phyloP scores from a whole-genome alignment of 139 green algal species.

The Chlamydomonas sp. region DNA sequence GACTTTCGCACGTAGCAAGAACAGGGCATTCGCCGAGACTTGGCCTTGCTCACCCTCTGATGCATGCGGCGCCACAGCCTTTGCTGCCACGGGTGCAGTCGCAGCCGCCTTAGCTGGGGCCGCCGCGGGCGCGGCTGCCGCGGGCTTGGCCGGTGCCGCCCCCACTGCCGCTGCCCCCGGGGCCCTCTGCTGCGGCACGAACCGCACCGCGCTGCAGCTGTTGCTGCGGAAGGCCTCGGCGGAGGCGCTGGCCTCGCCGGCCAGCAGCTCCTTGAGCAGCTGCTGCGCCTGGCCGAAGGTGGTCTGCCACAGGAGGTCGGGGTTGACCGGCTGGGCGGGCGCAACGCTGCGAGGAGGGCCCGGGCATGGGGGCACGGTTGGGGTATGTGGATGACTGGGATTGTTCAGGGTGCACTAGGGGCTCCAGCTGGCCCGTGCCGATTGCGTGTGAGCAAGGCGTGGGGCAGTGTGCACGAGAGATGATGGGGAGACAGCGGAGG shows the following conservation, averaged over 20 bases:
- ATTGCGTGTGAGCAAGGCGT: neutral
- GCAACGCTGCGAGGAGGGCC: conserved; percentile 18
- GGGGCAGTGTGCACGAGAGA: neutral
- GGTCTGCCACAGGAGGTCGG: conserved; percentile 13
- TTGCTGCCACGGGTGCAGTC: neutral
- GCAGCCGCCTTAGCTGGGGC: neutral
- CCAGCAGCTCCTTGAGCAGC: conserved; percentile 24
- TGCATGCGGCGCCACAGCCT: neutral
- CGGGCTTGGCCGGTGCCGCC: neutral
- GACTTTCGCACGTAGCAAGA: too few relatives aligned
- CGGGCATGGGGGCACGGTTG: neutral
- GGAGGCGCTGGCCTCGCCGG: neutral
- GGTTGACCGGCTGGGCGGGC: conserved; percentile 25
- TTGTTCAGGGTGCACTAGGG: neutral
- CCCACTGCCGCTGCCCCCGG: neutral
- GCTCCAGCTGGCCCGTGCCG: neutral
- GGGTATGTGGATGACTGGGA: neutral
- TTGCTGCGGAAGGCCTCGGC: conserved; percentile 23
- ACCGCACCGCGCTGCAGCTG: conserved; percentile 30
- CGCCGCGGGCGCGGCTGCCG: neutral
- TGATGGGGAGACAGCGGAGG: neutral
- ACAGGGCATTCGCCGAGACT: too few relatives aligned
- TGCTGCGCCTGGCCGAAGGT: conserved; percentile 21
- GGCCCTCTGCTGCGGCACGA: neutral
- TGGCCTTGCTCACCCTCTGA: neutral